These are phyloP conservation scores for Musa balbisiana DNA, from an alignment of 202 grass and related monocot genomes.

Conservation along the genomic window DNA sequence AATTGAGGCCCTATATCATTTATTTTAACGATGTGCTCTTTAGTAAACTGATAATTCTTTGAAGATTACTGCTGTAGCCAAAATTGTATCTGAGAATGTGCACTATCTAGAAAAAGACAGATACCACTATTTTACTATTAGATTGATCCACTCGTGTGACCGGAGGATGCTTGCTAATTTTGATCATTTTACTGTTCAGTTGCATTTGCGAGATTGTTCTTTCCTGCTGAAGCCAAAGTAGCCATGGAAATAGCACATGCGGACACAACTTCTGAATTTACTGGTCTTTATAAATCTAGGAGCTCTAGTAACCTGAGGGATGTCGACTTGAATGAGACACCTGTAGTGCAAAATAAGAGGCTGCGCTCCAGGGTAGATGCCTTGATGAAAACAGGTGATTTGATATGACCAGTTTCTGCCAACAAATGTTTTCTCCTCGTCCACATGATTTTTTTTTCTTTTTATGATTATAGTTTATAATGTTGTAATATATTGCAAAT, in stretches of 20 bases:
- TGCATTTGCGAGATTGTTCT: constrained; percentile 85
- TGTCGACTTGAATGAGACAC: constrained; percentile 93
- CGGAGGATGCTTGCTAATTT: background rate
- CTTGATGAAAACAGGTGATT: constrained; percentile 71
- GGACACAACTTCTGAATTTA: constrained; percentile 55
- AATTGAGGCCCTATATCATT: no score
- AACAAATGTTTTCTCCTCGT: background rate
- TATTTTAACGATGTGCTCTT: no score
- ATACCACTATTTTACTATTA: background rate
- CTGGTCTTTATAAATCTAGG: constrained; percentile 33
- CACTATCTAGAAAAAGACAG: background rate
- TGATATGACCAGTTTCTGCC: background rate
- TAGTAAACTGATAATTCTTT: no score
- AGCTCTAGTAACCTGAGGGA: constrained; percentile 68
- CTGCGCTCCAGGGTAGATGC: constrained; percentile 67
- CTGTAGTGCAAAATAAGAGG: constrained; percentile 67
- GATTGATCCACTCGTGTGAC: background rate
- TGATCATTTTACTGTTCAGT: constrained; percentile 40
- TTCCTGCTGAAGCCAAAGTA: constrained; percentile 83
- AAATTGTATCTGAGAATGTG: no score
- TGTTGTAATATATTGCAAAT: background rate
- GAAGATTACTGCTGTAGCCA: no score
- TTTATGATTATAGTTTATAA: background rate
- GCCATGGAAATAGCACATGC: constrained; percentile 96
- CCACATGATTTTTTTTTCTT: background rate